Base-by-base conservation (phyloP, 2,329 filamentous ascomycete genomes). In the Teratosphaeria gauchensis region DNA sequence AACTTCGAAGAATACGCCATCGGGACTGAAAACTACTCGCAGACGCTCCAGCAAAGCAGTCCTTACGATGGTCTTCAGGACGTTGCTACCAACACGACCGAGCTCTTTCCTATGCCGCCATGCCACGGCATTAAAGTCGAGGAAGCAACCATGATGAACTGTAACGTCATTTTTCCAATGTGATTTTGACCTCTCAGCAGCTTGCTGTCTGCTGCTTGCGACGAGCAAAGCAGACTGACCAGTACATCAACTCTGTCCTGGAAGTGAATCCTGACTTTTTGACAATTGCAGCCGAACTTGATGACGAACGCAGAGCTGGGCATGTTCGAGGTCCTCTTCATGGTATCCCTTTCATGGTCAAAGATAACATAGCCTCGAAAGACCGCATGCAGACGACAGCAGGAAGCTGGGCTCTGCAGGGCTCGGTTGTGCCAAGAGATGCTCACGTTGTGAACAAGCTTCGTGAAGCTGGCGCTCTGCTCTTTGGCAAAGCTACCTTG, bases 321-420 rank as follows among this genome's bases (percentile, higher is more conserved):
- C 76, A 74, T 46, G 70, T 84, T 9, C 80, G 85, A n/a, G 81
- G 86, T 1, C 83, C 83, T 0, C 77, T 92, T 1, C 88, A 91
- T 69, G 88, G 88, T 2, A 88, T 92, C 51, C 88, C 88, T 0
- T 88, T 88, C 69, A 76, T 87, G 2, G 82, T 90, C 63, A 91
- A 91, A 72, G 87, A 91, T 68, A 87, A 86, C 68, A 86, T 89
- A 57, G 84, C 79, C 28, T 84, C 81, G 8, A 84, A 83, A 62
- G 87, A 90, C 69, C 80, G 80, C 56, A 82, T 91, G 80, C 81
- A 90, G 68, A 91, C 87, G 1, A 90, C 88, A 0, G 87, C 87
- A 0, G 88, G 88, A 0, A 84, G 80, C 66, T 85, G 78, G 80
- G 84, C 84, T 19, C 77, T 91, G 0, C 71, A 87, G 1, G 87